Conservation (phyloP, 2,329 filamentous ascomycete species). For the Stemphylium lycopersici region DNA sequence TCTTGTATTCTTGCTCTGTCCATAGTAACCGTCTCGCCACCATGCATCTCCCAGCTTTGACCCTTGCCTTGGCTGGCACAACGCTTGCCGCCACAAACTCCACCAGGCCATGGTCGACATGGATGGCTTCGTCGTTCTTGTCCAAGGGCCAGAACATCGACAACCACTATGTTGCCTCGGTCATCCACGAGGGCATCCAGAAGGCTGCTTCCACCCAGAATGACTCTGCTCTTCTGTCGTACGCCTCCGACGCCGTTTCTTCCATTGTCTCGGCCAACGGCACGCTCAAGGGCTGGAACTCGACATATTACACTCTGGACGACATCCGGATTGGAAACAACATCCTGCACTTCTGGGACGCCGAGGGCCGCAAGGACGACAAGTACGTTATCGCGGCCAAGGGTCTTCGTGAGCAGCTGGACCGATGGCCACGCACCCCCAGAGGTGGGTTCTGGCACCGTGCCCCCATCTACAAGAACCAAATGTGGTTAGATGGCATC, state of each 20-base stretch:
- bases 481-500: slow-evolving; percentile 65
- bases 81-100: slow-evolving; percentile 30
- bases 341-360: slow-evolving; percentile 57
- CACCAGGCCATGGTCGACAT: slow-evolving; percentile 41
- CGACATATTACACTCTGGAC: slow-evolving; percentile 55
- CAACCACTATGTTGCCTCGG: slow-evolving; percentile 54
- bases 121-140: slow-evolving; percentile 59
- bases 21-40: slow-evolving; percentile 17
- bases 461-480: slow-evolving; percentile 55
- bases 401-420: slow-evolving; percentile 54
- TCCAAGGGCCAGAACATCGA: slow-evolving; percentile 48
- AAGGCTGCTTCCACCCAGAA: slow-evolving; percentile 53
- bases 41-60: slow-evolving; percentile 35
- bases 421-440: slow-evolving; percentile 58
- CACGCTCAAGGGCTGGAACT: slow-evolving; percentile 55
- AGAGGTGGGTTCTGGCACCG: slow-evolving; percentile 63
- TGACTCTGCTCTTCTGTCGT: slow-evolving; percentile 54
- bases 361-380: slow-evolving; percentile 47
- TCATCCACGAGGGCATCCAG: slow-evolving; percentile 57
- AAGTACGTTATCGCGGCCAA: slow-evolving; percentile 59
- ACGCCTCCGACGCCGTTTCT: slow-evolving; percentile 56
- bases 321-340: slow-evolving; percentile 62
- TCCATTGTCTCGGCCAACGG: slow-evolving; percentile 57
- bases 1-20: slow-evolving; percentile 6
- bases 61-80: slow-evolving; percentile 29